Conservation (phyloP, 2,329 filamentous ascomycete genomes). For the Ambrosiella beaveri region DNA sequence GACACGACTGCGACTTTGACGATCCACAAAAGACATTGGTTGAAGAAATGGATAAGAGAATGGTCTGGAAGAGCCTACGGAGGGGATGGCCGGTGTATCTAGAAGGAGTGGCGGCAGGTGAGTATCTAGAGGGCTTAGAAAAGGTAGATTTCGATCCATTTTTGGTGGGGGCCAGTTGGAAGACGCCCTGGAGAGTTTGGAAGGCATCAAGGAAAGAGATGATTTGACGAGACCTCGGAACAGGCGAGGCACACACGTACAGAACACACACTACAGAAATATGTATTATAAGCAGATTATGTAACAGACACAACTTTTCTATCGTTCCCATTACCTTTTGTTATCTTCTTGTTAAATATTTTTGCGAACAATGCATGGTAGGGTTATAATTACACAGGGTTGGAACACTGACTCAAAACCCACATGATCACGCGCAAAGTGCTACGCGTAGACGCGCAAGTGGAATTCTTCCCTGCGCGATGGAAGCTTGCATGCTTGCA, state of each 20-base stretch:
- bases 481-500: too few relatives aligned
- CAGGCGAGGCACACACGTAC: too few relatives aligned
- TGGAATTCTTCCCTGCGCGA: neutral
- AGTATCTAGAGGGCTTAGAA: conserved; percentile 67
- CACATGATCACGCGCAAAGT: conserved; percentile 12
- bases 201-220: conserved; percentile 30
- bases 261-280: too few relatives aligned
- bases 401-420: neutral
- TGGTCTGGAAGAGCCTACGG: neutral
- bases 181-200: conserved; percentile 61
- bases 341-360: neutral
- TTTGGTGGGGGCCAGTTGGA: conserved; percentile 55
- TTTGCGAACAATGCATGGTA: neutral
- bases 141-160: conserved; percentile 69
- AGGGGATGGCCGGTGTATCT: conserved; percentile 64
- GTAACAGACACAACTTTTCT: too few relatives aligned
- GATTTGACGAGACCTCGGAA: neutral
- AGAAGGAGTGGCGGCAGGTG: conserved; percentile 57
- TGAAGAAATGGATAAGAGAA: conserved; percentile 20
- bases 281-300: too few relatives aligned
- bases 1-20: conserved; percentile 72
- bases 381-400: neutral
- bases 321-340: too few relatives aligned
- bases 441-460: conserved; percentile 4
- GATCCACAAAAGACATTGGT: conserved; percentile 46